phyloP scores from a whole-genome alignment of 2,329 filamentous ascomycete genomes.

The Xylaria sp. region DNA sequence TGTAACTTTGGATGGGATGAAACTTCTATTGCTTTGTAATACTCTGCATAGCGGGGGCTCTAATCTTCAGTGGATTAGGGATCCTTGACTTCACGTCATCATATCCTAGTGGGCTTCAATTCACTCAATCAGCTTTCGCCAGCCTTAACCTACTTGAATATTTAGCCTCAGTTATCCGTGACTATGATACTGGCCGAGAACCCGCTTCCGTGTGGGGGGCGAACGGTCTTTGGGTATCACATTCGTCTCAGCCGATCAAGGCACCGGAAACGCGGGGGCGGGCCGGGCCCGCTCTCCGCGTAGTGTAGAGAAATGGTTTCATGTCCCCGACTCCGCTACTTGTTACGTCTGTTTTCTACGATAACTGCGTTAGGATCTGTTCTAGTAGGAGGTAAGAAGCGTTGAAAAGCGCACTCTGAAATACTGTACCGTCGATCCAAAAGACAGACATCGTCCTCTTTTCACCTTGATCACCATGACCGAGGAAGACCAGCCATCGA shows the following conservation, averaged over 20 bases:
- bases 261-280: conserved; percentile 30
- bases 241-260: neutral
- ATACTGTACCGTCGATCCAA: neutral
- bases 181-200: neutral
- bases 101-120: neutral
- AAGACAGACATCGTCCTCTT: neutral
- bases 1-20: conserved; percentile 2
- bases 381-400: neutral
- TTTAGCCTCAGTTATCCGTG: neutral
- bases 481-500: neutral
- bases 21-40: neutral
- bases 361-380: neutral
- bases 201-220: conserved; percentile 8
- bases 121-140: neutral
- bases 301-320: neutral
- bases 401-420: neutral
- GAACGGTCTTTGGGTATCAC: neutral
- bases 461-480: neutral
- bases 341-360: neutral
- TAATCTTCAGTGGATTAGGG: neutral
- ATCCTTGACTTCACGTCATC: neutral
- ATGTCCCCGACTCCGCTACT: neutral
- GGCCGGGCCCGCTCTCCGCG: conserved; percentile 10
- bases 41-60: neutral
- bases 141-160: neutral